Evolutionary conservation across 352 stramenopile species (phyloP).

Genomic region (Elongisporangium senticosum): DNA sequence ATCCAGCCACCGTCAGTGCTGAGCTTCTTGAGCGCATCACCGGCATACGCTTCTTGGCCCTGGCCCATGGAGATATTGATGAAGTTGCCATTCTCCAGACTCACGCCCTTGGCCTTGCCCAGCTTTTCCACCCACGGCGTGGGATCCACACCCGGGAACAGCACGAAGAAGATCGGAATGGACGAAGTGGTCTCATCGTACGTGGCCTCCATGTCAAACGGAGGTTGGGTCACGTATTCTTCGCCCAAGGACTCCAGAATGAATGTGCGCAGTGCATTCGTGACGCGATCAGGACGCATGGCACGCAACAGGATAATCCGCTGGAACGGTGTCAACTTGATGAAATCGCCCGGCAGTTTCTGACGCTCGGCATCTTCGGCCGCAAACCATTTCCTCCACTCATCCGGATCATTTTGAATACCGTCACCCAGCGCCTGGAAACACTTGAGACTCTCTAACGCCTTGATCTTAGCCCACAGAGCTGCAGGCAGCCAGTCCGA

Average conservation of each 20-base stretch:
- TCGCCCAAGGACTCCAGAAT: constrained; percentile 88
- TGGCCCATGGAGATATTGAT: constrained; percentile 94
- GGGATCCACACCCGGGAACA: constrained; percentile 93
- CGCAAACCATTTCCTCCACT: constrained; percentile 96
- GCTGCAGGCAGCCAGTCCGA: constrained; percentile 89
- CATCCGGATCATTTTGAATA: constrained; percentile 96
- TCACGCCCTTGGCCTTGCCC: constrained; percentile 83
- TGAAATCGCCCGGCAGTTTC: constrained; percentile 92
- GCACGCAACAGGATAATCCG: constrained; percentile 88
- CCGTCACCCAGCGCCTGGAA: constrained; percentile 92
- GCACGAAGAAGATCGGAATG: constrained; percentile 95
- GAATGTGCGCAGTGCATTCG: constrained; percentile 88
- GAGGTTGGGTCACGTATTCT: constrained; percentile 88
- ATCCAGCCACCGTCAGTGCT: constrained; percentile 93
- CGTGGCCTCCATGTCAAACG: constrained; percentile 90
- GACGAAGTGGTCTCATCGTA: constrained; percentile 89
- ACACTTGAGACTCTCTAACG: constrained; percentile 87
- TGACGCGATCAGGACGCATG: constrained; percentile 93
- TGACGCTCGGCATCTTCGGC: constrained; percentile 91
- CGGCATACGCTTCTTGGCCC: constrained; percentile 91
- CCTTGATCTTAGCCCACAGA: constrained; percentile 93
- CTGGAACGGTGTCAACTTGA: constrained; percentile 77
- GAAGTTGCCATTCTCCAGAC: constrained; percentile 91
- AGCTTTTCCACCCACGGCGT: constrained; percentile 94
- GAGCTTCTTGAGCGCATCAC: constrained; percentile 87